These are phyloP conservation scores for Gyromitra esculenta DNA, from an alignment of 2,329 filamentous ascomycete species.

Conservation along the genomic window DNA sequence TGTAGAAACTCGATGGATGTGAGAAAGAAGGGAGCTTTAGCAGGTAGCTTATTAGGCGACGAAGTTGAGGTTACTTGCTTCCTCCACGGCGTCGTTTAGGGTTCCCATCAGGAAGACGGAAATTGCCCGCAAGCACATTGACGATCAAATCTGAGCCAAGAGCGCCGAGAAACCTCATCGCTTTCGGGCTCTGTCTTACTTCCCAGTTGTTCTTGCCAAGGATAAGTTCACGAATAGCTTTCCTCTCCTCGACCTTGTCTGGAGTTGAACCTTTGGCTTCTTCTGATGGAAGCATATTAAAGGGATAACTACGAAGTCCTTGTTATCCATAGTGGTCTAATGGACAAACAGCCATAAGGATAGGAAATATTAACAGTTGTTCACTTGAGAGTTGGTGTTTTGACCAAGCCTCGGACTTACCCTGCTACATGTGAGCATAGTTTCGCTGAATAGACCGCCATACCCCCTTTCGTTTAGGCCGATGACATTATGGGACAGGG, in stretches of 20 bases:
- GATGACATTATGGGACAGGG: slow-evolving; percentile 59
- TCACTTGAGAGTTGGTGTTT: not conserved
- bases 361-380: slow-evolving; percentile 56
- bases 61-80: slow-evolving; percentile 65
- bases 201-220: slow-evolving; percentile 60
- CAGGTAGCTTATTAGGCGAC: slow-evolving; percentile 61
- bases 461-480: slow-evolving; percentile 58
- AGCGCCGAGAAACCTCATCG: slow-evolving; percentile 61
- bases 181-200: slow-evolving; percentile 59
- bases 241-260: slow-evolving; percentile 60
- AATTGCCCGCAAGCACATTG: slow-evolving; percentile 64
- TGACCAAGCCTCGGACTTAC: slow-evolving; percentile 30
- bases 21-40: slow-evolving; percentile 62
- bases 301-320: slow-evolving; percentile 61
- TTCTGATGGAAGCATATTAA: slow-evolving; percentile 63
- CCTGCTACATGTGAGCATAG: slow-evolving; percentile 58
- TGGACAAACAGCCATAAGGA: slow-evolving; percentile 26
- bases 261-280: slow-evolving; percentile 54
- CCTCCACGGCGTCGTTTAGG: slow-evolving; percentile 63
- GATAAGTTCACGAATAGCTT: slow-evolving; percentile 61
- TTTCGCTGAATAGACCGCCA: slow-evolving; percentile 58
- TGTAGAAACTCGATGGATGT: slow-evolving; percentile 63
- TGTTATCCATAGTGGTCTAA: slow-evolving; percentile 47
- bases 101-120: slow-evolving; percentile 60
- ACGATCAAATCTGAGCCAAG: slow-evolving; percentile 65